These are phyloP conservation scores for Bonia amplexicaulis DNA, from an alignment of 176 grass and related monocot genomes.

Conservation along the genomic window DNA sequence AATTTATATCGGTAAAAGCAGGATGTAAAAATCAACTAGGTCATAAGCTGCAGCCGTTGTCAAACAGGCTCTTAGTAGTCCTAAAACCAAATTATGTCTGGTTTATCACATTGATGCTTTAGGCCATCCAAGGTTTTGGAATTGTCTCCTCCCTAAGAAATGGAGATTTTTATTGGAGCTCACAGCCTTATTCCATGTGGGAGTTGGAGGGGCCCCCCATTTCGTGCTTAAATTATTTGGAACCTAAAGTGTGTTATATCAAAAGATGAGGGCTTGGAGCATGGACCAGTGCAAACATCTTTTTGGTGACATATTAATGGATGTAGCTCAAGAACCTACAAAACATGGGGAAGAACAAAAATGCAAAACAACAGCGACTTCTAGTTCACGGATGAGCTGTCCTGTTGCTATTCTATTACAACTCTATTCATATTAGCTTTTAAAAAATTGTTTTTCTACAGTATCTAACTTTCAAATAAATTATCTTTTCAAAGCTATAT, in stretches of 20 bases:
- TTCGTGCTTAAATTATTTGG: slow-evolving; percentile 17
- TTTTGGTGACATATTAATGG: slow-evolving; percentile 11
- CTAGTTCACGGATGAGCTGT: slow-evolving; percentile 14
- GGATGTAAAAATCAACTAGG: not conserved
- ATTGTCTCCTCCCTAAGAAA: not conserved
- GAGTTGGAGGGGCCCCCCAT: slow-evolving; percentile 20
- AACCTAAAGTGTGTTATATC: not conserved
- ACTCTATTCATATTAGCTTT: too few species aligned
- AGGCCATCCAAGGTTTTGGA: slow-evolving; percentile 18
- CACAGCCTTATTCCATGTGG: slow-evolving; percentile 21
- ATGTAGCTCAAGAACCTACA: slow-evolving; percentile 19
- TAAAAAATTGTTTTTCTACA: too few species aligned
- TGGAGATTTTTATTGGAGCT: not conserved
- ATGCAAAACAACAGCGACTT: slow-evolving; percentile 12
- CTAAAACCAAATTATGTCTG: not conserved
- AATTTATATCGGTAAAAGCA: not conserved
- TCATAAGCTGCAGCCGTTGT: too few species aligned
- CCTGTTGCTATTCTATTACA: not conserved
- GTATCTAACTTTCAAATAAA: too few species aligned
- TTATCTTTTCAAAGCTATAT: too few species aligned
- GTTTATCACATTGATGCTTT: slow-evolving; percentile 16
- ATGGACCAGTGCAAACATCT: slow-evolving; percentile 18
- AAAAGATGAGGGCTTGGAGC: not conserved
- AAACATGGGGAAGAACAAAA: slow-evolving; percentile 9
- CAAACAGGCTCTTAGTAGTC: not conserved